These are phyloP conservation scores for Arabidopsis lyrata DNA, from an alignment of 441 rosid genomes.

Conservation along the genomic window DNA sequence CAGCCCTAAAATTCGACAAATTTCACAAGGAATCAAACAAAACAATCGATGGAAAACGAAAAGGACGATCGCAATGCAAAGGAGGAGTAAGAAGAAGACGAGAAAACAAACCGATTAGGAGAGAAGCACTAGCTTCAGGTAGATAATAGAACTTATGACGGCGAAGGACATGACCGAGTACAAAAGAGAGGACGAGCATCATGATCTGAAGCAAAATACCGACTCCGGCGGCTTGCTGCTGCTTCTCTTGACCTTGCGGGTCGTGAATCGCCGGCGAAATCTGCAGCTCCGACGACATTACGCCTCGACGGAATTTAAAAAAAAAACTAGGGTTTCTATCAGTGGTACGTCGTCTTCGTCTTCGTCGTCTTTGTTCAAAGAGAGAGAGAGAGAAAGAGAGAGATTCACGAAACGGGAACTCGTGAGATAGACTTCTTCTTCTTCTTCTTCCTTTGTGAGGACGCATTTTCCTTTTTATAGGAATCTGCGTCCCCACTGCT, in stretches of 20 bases:
- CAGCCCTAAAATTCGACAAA: constrained; percentile 56
- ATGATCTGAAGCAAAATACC: constrained; percentile 99
- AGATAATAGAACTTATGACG: constrained; percentile 96
- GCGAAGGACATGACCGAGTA: constrained; percentile 95
- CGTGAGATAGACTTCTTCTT: constrained; percentile 32
- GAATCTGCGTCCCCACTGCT: constrained; percentile 33
- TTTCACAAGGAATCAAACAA: constrained; percentile 24
- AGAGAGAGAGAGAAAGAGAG: not conserved
- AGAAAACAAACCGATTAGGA: constrained; percentile 71
- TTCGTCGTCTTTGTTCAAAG: constrained; percentile 29
- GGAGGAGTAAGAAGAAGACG: not conserved
- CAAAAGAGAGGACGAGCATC: constrained; percentile 99
- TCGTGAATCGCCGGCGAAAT: constrained; percentile 61
- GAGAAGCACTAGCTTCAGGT: constrained; percentile 98
- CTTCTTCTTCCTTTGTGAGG: constrained; percentile 15
- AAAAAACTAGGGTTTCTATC: constrained; percentile 32
- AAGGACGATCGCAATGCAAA: constrained; percentile 39
- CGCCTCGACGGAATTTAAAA: constrained; percentile 20
- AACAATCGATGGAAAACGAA: not conserved
- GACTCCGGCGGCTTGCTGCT: constrained; percentile 98
- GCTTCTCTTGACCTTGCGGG: constrained; percentile 67
- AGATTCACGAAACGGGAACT: constrained; percentile 36
- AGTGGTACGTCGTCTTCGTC: constrained; percentile 17
- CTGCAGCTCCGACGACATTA: constrained; percentile 48
- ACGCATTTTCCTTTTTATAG: constrained; percentile 42